A percentile compares a stretch with the other conserved stretches of the same genome.
Evolutionary conservation across 148 eudicot genomes (phyloP).

Genomic region (Limonium bicolor): DNA sequence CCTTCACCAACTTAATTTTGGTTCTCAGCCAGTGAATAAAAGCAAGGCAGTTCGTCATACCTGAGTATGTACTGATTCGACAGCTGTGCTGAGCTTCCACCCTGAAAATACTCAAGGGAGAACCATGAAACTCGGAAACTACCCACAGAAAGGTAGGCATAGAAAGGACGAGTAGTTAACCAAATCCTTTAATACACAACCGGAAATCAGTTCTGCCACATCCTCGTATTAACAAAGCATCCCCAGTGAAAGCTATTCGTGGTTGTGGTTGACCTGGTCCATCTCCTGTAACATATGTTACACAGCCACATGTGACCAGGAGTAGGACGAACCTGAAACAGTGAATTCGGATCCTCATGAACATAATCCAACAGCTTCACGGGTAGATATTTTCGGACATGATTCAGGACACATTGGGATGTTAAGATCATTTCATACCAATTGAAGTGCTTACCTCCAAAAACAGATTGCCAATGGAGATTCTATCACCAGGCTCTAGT

Average conservation of each 20-base stretch:
- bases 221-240: constrained; percentile 80
- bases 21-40: background rate
- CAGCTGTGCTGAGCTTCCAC: constrained; percentile 76
- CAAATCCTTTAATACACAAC: too few species aligned
- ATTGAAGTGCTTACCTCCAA: constrained; percentile 49
- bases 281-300: constrained; percentile 92
- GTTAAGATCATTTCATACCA: background rate
- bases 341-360: too few species aligned
- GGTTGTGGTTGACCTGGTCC: constrained; percentile 77
- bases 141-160: background rate
- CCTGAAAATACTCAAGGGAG: too few species aligned
- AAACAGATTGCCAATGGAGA: constrained; percentile 54
- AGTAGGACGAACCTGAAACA: constrained; percentile 80
- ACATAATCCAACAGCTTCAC: too few species aligned
- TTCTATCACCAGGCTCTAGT: constrained; percentile 68
- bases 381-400: background rate
- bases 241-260: constrained; percentile 95
- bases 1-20: too few species aligned
- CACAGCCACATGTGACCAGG: constrained; percentile 96
- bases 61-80: constrained; percentile 88
- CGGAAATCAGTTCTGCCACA: constrained; percentile 99
- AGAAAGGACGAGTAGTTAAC: too few species aligned
- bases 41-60: constrained; percentile 13
- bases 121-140: too few species aligned
- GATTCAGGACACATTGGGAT: background rate